Conservation (phyloP, 495 filamentous ascomycete species). For the Amniculicola lignicola region DNA sequence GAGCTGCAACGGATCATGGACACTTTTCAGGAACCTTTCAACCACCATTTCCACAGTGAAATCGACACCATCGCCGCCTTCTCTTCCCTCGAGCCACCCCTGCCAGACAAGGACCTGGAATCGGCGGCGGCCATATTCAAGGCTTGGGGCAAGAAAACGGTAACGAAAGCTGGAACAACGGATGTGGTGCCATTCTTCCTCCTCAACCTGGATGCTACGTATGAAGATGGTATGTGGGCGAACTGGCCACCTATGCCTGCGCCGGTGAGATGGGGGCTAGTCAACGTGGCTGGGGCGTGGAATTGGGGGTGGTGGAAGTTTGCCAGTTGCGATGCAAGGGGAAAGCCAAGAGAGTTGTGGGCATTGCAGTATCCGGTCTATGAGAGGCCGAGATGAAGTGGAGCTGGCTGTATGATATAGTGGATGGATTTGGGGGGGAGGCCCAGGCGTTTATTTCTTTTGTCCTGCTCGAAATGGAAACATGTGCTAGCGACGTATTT, state of each 20-base stretch:
- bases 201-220: slow-evolving; percentile 53
- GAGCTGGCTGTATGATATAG: too few species aligned
- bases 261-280: slow-evolving; percentile 27
- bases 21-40: slow-evolving; percentile 48
- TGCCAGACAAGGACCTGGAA: slow-evolving; percentile 35
- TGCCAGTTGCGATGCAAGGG: slow-evolving; percentile 44
- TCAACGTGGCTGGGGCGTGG: slow-evolving; percentile 47
- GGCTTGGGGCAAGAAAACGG: slow-evolving; percentile 43
- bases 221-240: slow-evolving; percentile 53
- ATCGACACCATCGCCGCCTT: slow-evolving; percentile 53
- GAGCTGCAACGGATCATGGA: slow-evolving; percentile 50
- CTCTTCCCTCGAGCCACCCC: slow-evolving; percentile 36
- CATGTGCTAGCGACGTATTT: too few species aligned
- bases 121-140: slow-evolving; percentile 41
- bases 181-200: slow-evolving; percentile 54
- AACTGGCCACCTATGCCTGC: slow-evolving; percentile 33
- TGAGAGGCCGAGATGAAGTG: too few species aligned
- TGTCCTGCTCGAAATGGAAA: too few species aligned
- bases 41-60: slow-evolving; percentile 54
- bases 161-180: slow-evolving; percentile 21
- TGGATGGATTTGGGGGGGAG: too few species aligned
- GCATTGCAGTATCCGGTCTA: slow-evolving; percentile 20
- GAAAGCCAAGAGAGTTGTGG: slow-evolving; percentile 21
- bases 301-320: slow-evolving; percentile 55
- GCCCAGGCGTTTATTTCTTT: too few species aligned